Evolutionary conservation across 352 stramenopile species (phyloP).

Genomic region (Sclerospora graminicola): DNA sequence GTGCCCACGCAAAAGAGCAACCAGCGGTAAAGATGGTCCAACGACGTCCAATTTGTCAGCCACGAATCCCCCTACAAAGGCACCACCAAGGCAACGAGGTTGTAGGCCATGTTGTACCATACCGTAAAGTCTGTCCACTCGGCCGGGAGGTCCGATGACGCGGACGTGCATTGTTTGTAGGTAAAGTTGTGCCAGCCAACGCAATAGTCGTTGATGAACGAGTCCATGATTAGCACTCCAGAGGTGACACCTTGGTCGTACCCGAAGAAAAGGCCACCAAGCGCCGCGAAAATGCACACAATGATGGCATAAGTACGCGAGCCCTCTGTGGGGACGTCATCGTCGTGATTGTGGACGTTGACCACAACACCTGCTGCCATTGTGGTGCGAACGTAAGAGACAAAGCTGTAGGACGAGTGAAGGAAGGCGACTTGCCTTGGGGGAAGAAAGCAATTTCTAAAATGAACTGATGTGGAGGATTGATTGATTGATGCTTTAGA

Average conservation of each 20-base stretch:
- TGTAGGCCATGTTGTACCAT: conserved; percentile 20
- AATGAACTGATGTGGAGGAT: too few species aligned
- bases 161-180: conserved; percentile 13
- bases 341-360: conserved; percentile 6
- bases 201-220: conserved; percentile 32
- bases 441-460: too few species aligned
- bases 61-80: conserved; percentile 14
- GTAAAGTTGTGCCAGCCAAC: conserved; percentile 23
- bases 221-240: conserved; percentile 30
- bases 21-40: conserved; percentile 22
- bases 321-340: conserved; percentile 22
- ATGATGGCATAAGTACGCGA: conserved; percentile 25
- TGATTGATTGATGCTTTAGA: too few species aligned
- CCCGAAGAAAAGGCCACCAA: conserved; percentile 21
- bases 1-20: conserved; percentile 30
- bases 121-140: conserved; percentile 27
- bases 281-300: conserved; percentile 19
- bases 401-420: neutral
- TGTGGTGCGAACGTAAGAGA: neutral
- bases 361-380: conserved; percentile 1
- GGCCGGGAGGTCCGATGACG: conserved; percentile 9
- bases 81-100: conserved; percentile 13
- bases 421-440: too few species aligned
- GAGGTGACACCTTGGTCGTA: conserved; percentile 29
- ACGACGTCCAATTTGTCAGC: conserved; percentile 24